phyloP scores from a whole-genome alignment of 2,329 filamentous ascomycete species.

The Orbilia quercus region DNA sequence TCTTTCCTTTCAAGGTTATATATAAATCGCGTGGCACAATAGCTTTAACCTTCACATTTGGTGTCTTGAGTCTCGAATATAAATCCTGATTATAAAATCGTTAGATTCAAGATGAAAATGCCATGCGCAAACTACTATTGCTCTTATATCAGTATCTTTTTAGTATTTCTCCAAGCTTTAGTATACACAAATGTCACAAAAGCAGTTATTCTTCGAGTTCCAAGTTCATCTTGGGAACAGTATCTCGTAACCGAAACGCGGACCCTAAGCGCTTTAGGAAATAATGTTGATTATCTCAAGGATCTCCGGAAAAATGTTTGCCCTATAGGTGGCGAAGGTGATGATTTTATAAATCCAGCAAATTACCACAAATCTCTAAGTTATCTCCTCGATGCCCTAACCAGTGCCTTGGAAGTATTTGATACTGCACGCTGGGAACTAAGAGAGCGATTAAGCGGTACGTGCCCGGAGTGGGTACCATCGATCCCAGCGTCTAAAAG shows the following conservation, averaged over 20 bases:
- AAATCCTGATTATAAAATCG: not conserved
- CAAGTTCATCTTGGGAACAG: not conserved
- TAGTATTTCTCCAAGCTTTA: not conserved
- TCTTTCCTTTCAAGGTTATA: no score
- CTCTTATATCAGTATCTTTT: not conserved
- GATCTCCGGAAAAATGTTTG: not conserved
- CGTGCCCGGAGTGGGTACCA: conserved; percentile 11
- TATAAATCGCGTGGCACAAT: no score
- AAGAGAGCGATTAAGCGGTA: not conserved
- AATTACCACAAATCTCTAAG: conserved; percentile 9
- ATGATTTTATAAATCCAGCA: not conserved
- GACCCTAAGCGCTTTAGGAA: not conserved
- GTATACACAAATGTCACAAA: not conserved
- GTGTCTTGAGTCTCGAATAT: no score
- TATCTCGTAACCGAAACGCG: not conserved
- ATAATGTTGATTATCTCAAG: not conserved
- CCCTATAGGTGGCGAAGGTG: conserved; percentile 12
- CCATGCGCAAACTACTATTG: not conserved
- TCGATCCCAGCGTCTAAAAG: not conserved
- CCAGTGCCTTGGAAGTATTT: not conserved
- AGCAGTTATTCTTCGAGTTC: not conserved
- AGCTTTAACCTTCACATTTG: not conserved
- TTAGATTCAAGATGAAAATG: not conserved
- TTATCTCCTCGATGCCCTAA: conserved; percentile 5
- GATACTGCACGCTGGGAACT: conserved; percentile 10